Base-by-base conservation (phyloP, 1,284 basidiomycete genomes). In the Microbotryomycetes sp. region DNA sequence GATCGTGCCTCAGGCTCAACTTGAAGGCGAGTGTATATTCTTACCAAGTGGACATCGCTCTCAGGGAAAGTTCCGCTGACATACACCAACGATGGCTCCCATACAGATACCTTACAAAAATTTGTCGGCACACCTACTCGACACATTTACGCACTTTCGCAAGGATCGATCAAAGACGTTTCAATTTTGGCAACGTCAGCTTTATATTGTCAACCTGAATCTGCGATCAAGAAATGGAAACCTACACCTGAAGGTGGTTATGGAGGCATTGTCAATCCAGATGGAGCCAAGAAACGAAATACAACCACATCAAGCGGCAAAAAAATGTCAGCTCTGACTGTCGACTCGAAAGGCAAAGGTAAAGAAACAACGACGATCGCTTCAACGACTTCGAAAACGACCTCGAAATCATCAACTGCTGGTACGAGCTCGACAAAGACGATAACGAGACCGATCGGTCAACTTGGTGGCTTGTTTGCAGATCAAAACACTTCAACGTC, bases 71-170 rank as follows among this genome's bases (percentile, higher is more conserved):
- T 46, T 14, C 42, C 14, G 14, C 42, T 46, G n/a, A 46, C 42
- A 46, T n/a, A n/a, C 14, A 4, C n/a, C 52, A 15, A 6, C 25
- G 54, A 16, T 23, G 22, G 3, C 48, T 26, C 16, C 28, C 19
- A 6, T 14, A 31, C 54, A 55, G 54, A 57, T 48, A 14, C n/a
- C 1, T 48, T n/a, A 42, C 25, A 56, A 15, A 58, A 59, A 16
- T 65, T 65, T 53, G 48, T 48, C 15, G 48, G 53, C 16, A 3
- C 61, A 0, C 61, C 61, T 16, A 25, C 55, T 0, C 32, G 19
- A 4, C 64, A 66, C 32, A 19, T 66, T 50, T 66, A 66, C 49
- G 54, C 65, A 23, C 53, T 63, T 19, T 31, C 56, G 15, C 59
- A 61, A 9, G 19, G 31, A 4, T 49, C 53, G 7, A 56, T 66